Conservation (phyloP, 257 asterid species). For the Penstemon newberryi region DNA sequence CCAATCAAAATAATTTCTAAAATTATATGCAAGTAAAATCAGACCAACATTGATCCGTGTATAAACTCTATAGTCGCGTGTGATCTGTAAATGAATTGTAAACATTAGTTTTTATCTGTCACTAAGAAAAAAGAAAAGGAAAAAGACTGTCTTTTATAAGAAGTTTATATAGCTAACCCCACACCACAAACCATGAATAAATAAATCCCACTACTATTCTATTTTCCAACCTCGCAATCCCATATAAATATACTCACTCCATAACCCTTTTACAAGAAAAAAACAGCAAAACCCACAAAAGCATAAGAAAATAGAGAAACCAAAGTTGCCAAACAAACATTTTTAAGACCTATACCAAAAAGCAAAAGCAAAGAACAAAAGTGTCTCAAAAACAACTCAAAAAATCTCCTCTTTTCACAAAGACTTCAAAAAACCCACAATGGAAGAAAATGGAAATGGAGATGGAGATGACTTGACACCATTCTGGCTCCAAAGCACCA, state of each 20-base stretch:
- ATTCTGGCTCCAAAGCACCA: constrained; percentile 68
- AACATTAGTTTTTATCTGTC: too few species aligned
- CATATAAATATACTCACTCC: constrained; percentile 21
- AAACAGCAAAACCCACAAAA: constrained; percentile 31
- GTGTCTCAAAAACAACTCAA: not conserved
- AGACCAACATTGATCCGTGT: too few species aligned
- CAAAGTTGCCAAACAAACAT: constrained; percentile 24
- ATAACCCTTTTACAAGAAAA: constrained; percentile 26
- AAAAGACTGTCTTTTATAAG: too few species aligned
- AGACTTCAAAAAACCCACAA: constrained; percentile 25
- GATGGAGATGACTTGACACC: constrained; percentile 61
- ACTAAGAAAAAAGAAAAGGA: too few species aligned
- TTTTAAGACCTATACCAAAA: constrained; percentile 23
- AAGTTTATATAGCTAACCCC: constrained; percentile 12
- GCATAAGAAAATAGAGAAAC: constrained; percentile 23
- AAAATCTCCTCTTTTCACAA: constrained; percentile 22
- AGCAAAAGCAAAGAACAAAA: constrained; percentile 27
- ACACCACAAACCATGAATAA: constrained; percentile 22
- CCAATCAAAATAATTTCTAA: too few species aligned
- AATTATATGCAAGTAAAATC: too few species aligned
- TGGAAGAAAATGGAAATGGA: constrained; percentile 52
- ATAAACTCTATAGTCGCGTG: too few species aligned
- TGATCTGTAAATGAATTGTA: too few species aligned
- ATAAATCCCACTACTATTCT: constrained; percentile 43
- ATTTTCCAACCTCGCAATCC: constrained; percentile 33